Conservation (phyloP, 2,329 filamentous ascomycete genomes). For the Torrubiella hemipterigena region DNA sequence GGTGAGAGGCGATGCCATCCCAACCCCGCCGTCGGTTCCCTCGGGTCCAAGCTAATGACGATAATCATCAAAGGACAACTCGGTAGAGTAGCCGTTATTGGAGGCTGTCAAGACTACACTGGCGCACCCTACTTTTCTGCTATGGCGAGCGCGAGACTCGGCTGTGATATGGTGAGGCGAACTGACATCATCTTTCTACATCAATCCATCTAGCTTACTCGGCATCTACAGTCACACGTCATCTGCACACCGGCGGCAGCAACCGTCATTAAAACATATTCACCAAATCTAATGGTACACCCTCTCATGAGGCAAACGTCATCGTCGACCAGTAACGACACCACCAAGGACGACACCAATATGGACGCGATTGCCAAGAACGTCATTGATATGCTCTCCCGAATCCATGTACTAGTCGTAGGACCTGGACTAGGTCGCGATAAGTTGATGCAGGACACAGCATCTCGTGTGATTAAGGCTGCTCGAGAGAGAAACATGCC, state of each 20-base stretch:
- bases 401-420: constrained; percentile 85
- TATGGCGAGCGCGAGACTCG: constrained; percentile 85
- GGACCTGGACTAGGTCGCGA: constrained; percentile 89
- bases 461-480: constrained; percentile 64
- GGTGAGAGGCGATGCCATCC: constrained; percentile 37
- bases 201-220: not conserved
- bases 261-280: constrained; percentile 92
- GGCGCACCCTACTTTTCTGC: constrained; percentile 97
- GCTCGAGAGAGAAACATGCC: constrained; percentile 62
- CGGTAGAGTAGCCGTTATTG: constrained; percentile 84
- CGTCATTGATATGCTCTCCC: constrained; percentile 70
- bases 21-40: no score
- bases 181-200: not conserved
- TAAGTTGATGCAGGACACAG: constrained; percentile 78
- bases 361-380: constrained; percentile 48
- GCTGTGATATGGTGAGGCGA: constrained; percentile 68
- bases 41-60: no score
- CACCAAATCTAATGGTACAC: constrained; percentile 96
- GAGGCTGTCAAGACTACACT: constrained; percentile 91
- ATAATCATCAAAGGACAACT: constrained; percentile 70
- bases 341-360: constrained; percentile 18
- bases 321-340: constrained; percentile 26
- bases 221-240: constrained; percentile 58
- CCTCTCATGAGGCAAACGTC: constrained; percentile 76
- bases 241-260: constrained; percentile 87